Base-by-base conservation (phyloP, 2,329 filamentous ascomycete species). In the Ceratocystis albifundus region DNA sequence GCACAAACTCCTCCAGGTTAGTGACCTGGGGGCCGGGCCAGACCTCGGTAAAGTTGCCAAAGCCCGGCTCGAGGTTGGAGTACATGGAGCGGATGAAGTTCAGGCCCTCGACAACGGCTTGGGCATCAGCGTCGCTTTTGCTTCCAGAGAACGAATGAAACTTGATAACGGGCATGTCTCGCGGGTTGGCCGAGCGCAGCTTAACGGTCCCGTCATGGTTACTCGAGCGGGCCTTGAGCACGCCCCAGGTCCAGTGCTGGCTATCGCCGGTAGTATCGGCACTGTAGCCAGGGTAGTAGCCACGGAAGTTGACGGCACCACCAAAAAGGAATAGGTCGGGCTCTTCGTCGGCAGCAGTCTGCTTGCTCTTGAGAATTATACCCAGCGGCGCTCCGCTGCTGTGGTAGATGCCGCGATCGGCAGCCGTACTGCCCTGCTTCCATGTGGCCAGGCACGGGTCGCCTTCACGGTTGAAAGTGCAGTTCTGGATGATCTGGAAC, bases 151-250 rank as follows among this genome's bases (percentile, higher is more conserved):
- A 85, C 71, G 79, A 82, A 70, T 82, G 81, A 75, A 85, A 85
- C 72, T 80, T 78, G 71, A 87, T 86, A 44, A 80, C 74, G 0
- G 87, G 86, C n/a, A 80, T 79, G 64, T 88, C 86, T 0, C 80
- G 79, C 0, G 86, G 85, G 71, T 88, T 79, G 0, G 80, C 76
- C 0, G 84, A 87, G 20, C 76, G 77, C 1, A 89, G 77, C 1
- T 76, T 81, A 15, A 89, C 85, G 0, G 79, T 84, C n/a, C 87
- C 87, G 7, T 79, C 78, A 63, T 79, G 77, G 53, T 88, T 88
- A 6, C 76, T 74, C 32, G 75, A 76, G 61, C 78, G 77, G 0
- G 80, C 79, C 72, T 86, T 85, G 61, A 85, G 77, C 2, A 79
- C 77, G 7, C 74, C 72, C 73, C 73, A 76, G 1, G 74, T 73